Evolutionary conservation across 129 eudicot genomes (phyloP), one percentile per base, ranked within the genome.

Genomic region (Helianthus tuberosus): DNA sequence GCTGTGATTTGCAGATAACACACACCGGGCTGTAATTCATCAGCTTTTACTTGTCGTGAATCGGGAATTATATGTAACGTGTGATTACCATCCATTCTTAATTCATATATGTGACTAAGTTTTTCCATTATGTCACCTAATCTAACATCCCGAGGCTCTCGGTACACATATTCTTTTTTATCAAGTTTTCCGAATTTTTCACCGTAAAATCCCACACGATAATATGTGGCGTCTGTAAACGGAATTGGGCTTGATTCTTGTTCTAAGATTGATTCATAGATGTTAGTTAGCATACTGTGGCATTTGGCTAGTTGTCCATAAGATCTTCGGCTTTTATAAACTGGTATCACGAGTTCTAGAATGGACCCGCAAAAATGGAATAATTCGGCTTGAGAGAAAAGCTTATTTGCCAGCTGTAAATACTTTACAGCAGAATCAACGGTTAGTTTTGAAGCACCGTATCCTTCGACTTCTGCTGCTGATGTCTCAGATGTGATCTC

Each of bases 161-260:
- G 64, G 70, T 91, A 94, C 0, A 94, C 90, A 62, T 94, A 94
- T 64, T 94, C 98, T 65, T 85, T 94, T 73, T 81, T 83, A 66
- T 94, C 89, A 16, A 94, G 88, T 82, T 85, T 94, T 15, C 98
- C 98, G 36, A 94, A 94, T 60, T 86, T 91, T 48, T 90, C 98
- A 51, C 98, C 98, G 47, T 94, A 94, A 67, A 94, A 94, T 50
- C 98, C 98, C 11, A 94, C 98, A 25, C 98, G 85, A 72, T 94
- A 94, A 76, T 94, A 94, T 68, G 98, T 94, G 32, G 98, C 98
- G 72, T 94, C 98, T 8, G 90, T 86, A 63, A 90, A 94, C 23
- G 98, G 98, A 20, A 94, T 94, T 15, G 98, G 98, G 81, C 97
- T 90, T 36, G 98, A 84, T 84, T 94, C 98, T 81, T 94, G 98